Percentiles rank a stretch among this genome's conserved stretches.
These are phyloP conservation scores for Agmasoma carcini DNA, from an alignment of 371 early-diverging fungal genomes.

Conservation along the genomic window DNA sequence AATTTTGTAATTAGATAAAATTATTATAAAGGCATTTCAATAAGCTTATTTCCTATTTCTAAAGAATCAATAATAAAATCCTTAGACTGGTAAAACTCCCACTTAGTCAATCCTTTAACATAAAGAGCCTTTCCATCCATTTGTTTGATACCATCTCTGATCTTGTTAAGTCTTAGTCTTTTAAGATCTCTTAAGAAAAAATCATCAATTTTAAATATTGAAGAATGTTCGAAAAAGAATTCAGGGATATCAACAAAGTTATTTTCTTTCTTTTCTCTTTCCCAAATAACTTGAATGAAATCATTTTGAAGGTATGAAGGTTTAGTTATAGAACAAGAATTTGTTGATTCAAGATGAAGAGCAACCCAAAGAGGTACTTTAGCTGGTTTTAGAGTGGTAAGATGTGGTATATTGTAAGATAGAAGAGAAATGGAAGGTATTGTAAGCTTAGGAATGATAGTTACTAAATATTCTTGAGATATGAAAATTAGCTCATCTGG, in stretches of 20 bases:
- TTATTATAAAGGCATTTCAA: no score
- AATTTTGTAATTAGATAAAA: no score
- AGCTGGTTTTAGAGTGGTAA: slow-evolving; percentile 17
- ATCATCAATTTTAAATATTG: not conserved
- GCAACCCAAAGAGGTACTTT: slow-evolving; percentile 38
- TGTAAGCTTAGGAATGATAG: no score
- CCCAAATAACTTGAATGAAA: slow-evolving; percentile 3
- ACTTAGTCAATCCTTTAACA: slow-evolving; percentile 34
- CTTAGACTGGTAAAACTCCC: slow-evolving; percentile 41
- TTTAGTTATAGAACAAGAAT: slow-evolving; percentile 19
- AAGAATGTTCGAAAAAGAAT: slow-evolving; percentile 28
- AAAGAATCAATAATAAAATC: slow-evolving; percentile 16
- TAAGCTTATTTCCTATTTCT: slow-evolving; percentile 6
- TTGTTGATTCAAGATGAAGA: slow-evolving; percentile 25
- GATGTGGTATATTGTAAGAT: not conserved
- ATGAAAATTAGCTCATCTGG: no score
- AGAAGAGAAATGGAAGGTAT: no score
- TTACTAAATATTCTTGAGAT: no score
- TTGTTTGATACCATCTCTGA: slow-evolving; percentile 26
- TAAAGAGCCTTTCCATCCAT: slow-evolving; percentile 38
- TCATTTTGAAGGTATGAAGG: slow-evolving; percentile 21
- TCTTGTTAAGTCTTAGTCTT: slow-evolving; percentile 33
- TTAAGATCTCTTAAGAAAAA: slow-evolving; percentile 25
- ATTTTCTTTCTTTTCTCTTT: slow-evolving; percentile 22
- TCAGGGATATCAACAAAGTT: slow-evolving; percentile 30